Evolutionary conservation across 768 basidiomycete species (phyloP).

Genomic region (Mrakia blollopis): DNA sequence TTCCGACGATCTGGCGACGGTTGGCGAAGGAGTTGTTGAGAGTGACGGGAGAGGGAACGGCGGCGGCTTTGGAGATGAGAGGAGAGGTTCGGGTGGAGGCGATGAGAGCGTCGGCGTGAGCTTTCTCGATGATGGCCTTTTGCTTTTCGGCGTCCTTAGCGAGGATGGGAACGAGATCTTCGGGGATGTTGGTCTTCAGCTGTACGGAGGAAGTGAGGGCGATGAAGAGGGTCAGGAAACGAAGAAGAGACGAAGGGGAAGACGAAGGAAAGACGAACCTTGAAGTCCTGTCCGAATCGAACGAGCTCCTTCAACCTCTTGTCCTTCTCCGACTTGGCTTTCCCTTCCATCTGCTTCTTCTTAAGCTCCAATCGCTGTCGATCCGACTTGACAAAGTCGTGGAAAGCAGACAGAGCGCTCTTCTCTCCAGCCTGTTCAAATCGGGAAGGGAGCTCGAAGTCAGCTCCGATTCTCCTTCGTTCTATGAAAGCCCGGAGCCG

Average conservation of each 20-base stretch:
- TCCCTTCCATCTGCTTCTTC: slow-evolving; percentile 62
- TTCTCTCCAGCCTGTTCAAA: slow-evolving; percentile 18
- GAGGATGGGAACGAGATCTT: slow-evolving; percentile 84
- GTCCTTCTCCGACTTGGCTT: slow-evolving; percentile 86
- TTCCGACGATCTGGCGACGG: slow-evolving; percentile 15
- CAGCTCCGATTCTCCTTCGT: neutral
- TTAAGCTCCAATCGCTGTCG: slow-evolving; percentile 85
- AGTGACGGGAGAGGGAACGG: slow-evolving; percentile 19
- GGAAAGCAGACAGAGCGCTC: slow-evolving; percentile 57
- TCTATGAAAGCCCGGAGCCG: neutral
- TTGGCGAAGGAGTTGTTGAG: slow-evolving; percentile 13
- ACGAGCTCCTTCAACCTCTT: slow-evolving; percentile 86
- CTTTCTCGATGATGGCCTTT: slow-evolving; percentile 54
- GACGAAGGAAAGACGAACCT: slow-evolving; percentile 54
- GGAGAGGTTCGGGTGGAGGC: slow-evolving; percentile 23
- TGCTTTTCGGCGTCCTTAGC: slow-evolving; percentile 93
- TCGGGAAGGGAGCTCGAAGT: no score
- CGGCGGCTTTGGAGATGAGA: slow-evolving; percentile 24
- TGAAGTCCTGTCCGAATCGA: slow-evolving; percentile 90
- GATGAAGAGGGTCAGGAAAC: slow-evolving; percentile 10
- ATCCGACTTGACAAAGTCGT: slow-evolving; percentile 87
- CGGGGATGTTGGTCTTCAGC: slow-evolving; percentile 92
- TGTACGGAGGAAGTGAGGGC: slow-evolving; percentile 40
- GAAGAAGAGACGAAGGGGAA: neutral
- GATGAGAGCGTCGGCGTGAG: slow-evolving; percentile 44